Conservation (phyloP, 2,329 filamentous ascomycete genomes). For the Colletotrichum sp. region DNA sequence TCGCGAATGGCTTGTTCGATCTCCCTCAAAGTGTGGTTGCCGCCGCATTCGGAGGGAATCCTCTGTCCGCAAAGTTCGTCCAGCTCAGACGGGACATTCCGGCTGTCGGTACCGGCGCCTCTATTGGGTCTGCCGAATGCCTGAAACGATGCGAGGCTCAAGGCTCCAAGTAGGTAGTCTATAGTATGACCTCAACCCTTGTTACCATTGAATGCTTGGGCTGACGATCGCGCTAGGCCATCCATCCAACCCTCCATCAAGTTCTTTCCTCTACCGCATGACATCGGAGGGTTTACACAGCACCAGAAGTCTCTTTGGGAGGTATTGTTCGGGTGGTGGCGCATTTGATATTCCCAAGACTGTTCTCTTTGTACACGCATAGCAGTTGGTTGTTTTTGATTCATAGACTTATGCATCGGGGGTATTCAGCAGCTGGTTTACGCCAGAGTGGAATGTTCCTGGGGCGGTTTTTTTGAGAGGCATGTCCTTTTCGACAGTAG, state of each 20-base stretch:
- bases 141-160: constrained; percentile 11
- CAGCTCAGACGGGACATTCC: constrained; percentile 19
- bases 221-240: background rate
- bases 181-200: background rate
- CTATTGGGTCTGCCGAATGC: constrained; percentile 19
- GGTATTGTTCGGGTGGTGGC: background rate
- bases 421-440: background rate
- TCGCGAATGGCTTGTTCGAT: constrained; percentile 47
- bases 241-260: background rate
- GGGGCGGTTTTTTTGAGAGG: background rate
- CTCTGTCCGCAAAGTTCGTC: constrained; percentile 27
- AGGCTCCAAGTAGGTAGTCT: background rate
- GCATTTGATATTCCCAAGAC: background rate
- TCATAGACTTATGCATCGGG: background rate
- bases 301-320: background rate
- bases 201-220: background rate
- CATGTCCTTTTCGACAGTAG: background rate
- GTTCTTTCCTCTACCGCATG: background rate
- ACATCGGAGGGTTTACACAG: background rate
- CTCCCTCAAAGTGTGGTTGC: constrained; percentile 45
- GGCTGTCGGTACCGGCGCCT: constrained; percentile 23
- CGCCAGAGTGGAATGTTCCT: background rate
- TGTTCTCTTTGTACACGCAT: background rate
- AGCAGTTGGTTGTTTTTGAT: background rate
- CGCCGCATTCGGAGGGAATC: constrained; percentile 42